Percentiles rank a stretch among this genome's conserved stretches.
These are phyloP conservation scores for Lactuca saligna DNA, from an alignment of 129 eudicot species.

Conservation along the genomic window DNA sequence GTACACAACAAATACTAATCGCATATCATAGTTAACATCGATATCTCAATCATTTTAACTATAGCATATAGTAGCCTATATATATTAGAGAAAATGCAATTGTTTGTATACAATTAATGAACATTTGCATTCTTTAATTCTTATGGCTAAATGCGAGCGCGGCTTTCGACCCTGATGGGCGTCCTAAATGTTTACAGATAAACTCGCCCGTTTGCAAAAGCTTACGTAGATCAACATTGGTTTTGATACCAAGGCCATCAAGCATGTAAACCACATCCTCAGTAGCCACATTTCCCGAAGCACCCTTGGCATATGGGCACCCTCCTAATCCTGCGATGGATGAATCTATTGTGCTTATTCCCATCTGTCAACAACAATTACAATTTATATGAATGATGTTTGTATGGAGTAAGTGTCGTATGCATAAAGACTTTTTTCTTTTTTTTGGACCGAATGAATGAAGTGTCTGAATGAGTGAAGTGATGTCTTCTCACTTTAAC, in stretches of 20 bases:
- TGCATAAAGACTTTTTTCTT: too few species aligned
- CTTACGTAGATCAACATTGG: slow-evolving; percentile 61
- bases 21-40: too few species aligned
- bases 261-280: slow-evolving; percentile 93
- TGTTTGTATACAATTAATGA: too few species aligned
- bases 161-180: slow-evolving; percentile 64
- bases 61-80: too few species aligned
- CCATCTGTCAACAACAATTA: slow-evolving; percentile 50
- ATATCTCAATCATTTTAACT: too few species aligned
- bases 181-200: slow-evolving; percentile 59
- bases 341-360: slow-evolving; percentile 74
- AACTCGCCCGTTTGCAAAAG: slow-evolving; percentile 67
- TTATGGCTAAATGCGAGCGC: slow-evolving; percentile 40
- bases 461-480: too few species aligned
- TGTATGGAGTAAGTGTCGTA: too few species aligned
- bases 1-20: too few species aligned
- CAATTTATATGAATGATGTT: background rate
- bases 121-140: too few species aligned
- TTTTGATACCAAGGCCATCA: slow-evolving; percentile 66
- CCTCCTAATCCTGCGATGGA: slow-evolving; percentile 82
- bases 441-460: too few species aligned
- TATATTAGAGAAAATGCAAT: too few species aligned
- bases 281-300: slow-evolving; percentile 85
- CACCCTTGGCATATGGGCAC: slow-evolving; percentile 89
- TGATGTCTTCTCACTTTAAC: too few species aligned